Evolutionary conservation across 495 filamentous ascomycete species (phyloP), one percentile per base, ranked within the genome.

Genomic region (Aspergillus indologenus): DNA sequence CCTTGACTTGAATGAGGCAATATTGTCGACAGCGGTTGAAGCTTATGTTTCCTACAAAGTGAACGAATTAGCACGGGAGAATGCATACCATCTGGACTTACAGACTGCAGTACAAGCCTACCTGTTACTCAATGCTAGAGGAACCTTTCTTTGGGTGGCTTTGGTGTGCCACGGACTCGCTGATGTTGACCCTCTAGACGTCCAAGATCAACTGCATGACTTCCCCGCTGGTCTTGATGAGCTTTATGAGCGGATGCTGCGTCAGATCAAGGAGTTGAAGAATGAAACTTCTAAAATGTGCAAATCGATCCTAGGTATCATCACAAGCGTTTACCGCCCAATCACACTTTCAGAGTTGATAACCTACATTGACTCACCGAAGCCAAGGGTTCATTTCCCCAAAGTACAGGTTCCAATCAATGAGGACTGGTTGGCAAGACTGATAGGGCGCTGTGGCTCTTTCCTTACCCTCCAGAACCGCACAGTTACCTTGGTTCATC

Each of bases 101-200:
- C 14, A 20, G 59, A 76, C 2, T 31, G 48, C 5, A 12, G 44
- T 29, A 9, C 26, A 21, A 45, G 62, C 26, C 31, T 76, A 5
- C 52, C 5, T 5, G 31, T 18, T 40, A 8, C 12, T 2, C 67
- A 68, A 67, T 23, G 60, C 65, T 3, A 26, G 65, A 23, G 65
- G 62, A 3, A 75, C 68, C 8, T 77, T 75, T 56, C 65, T 77
- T 2, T 77, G 65, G 72, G 74, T 73, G 6, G 65, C 65, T 29
- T 53, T 76, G 11, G 71, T 71, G 7, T 67, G 49, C 9, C 26
- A 9, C 4, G 26, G 26, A 29, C 26, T 29, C 9, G 9, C 26
- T 29, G 26, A 29, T 29, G 26, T 29, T 9, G 26, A 29, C 9
- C 26, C 3, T 29, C 9, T 3, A 9, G 26, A 29, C 26, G 26